Conservation (phyloP, 352 stramenopile species). For the Pythium dissimile region DNA sequence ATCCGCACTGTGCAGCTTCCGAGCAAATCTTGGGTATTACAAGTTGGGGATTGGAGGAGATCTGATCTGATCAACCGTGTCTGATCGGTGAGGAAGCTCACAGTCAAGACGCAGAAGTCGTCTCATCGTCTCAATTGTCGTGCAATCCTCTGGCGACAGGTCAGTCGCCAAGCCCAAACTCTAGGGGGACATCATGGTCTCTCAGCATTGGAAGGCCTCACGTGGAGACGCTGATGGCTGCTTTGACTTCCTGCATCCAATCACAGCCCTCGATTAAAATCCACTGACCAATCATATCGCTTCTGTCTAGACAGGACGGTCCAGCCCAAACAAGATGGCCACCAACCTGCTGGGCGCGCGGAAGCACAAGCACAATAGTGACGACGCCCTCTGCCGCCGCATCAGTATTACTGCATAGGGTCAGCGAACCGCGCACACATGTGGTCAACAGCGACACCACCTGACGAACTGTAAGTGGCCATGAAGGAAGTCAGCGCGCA, state of each 20-base stretch:
- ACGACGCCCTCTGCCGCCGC: not conserved
- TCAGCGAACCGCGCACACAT: not conserved
- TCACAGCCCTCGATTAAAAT: not conserved
- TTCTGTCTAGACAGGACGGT: not conserved
- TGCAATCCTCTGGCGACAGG: no score
- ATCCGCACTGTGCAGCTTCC: no score
- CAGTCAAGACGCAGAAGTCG: no score
- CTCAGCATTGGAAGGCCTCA: not conserved
- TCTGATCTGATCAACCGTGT: no score
- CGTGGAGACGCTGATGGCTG: not conserved
- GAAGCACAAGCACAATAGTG: no score
- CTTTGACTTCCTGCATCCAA: not conserved
- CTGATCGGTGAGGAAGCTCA: no score
- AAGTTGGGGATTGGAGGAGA: no score
- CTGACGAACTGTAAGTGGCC: not conserved
- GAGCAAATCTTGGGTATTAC: no score
- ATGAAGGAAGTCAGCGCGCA: no score
- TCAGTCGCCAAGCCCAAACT: no score
- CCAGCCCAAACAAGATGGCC: not conserved
- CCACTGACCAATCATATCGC: not conserved
- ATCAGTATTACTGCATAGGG: not conserved
- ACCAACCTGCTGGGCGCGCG: not conserved
- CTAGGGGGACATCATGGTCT: not conserved
- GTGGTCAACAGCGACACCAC: no score
- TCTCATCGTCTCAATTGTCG: no score